Evolutionary conservation across 805 yeast genomes (phyloP).

Genomic region (Lachancea meyersii): DNA sequence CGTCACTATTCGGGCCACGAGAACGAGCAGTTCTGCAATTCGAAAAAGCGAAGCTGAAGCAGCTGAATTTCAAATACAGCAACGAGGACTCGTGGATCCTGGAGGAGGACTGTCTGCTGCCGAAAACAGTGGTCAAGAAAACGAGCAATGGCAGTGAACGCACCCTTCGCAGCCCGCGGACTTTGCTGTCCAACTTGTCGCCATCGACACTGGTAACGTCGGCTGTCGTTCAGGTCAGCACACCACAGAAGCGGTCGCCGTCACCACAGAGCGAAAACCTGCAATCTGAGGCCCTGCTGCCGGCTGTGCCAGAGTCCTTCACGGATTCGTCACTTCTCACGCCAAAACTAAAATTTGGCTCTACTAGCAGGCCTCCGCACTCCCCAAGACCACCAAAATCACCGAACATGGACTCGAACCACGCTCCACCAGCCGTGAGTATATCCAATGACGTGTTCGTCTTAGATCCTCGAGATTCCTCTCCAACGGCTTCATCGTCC

Average conservation of each 20-base stretch:
- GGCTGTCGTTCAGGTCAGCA: background rate
- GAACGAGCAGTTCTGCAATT: constrained; percentile 24
- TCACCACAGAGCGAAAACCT: background rate
- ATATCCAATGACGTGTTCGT: background rate
- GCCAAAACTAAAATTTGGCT: background rate
- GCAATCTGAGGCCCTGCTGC: background rate
- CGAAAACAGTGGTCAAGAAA: background rate
- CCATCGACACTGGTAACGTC: background rate
- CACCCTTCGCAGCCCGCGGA: background rate
- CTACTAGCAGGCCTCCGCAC: background rate
- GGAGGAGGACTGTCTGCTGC: background rate
- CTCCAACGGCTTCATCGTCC: background rate
- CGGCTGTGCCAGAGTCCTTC: background rate
- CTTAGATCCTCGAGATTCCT: background rate
- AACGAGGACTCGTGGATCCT: background rate
- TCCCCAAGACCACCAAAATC: background rate
- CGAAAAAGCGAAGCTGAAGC: constrained; percentile 18
- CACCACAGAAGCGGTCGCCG: background rate
- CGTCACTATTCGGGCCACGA: constrained; percentile 6
- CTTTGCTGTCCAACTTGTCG: background rate
- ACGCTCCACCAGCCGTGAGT: background rate
- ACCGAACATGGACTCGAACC: background rate
- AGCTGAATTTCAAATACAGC: constrained; percentile 10
- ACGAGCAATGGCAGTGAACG: background rate
- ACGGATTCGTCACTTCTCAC: background rate